Evolutionary conservation across 192 early-diverging fungal species (phyloP).

Genomic region (Backusella macrospora): DNA sequence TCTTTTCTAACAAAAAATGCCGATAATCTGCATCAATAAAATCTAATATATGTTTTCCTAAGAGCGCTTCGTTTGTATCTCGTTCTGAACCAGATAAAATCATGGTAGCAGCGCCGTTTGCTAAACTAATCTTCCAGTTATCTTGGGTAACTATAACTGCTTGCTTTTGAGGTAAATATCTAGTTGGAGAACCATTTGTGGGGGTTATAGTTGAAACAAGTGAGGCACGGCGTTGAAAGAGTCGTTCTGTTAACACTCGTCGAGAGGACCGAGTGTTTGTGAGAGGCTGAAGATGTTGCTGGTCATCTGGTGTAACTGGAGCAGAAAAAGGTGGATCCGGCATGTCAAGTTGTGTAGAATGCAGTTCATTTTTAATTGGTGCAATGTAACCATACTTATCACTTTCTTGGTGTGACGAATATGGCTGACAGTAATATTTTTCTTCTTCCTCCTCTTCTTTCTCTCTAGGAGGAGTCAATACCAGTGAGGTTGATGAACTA

Average conservation of each 20-base stretch:
- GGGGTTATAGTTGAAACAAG: not conserved
- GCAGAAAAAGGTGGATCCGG: not conserved
- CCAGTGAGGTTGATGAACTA: not conserved
- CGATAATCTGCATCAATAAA: conserved; percentile 25
- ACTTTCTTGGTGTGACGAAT: not conserved
- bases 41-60: conserved; percentile 23
- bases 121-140: conserved; percentile 50
- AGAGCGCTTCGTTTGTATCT: not conserved
- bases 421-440: not conserved
- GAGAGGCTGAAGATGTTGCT: conserved; percentile 5
- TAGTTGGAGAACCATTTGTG: conserved; percentile 29
- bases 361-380: conserved; percentile 6
- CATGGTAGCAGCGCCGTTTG: conserved; percentile 54
- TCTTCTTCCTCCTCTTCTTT: not conserved
- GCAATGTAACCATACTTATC: not conserved
- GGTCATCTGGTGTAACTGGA: conserved; percentile 21
- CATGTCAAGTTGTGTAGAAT: conserved; percentile 18
- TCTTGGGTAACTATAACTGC: conserved; percentile 60
- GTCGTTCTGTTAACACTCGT: conserved; percentile 16
- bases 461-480: not conserved
- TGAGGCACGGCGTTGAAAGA: conserved; percentile 13
- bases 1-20: conserved; percentile 7
- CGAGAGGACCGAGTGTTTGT: not conserved
- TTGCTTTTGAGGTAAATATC: conserved; percentile 61
- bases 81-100: conserved; percentile 10